phyloP scores from a whole-genome alignment of 352 stramenopile species.

The Aphanomyces euteiches region DNA sequence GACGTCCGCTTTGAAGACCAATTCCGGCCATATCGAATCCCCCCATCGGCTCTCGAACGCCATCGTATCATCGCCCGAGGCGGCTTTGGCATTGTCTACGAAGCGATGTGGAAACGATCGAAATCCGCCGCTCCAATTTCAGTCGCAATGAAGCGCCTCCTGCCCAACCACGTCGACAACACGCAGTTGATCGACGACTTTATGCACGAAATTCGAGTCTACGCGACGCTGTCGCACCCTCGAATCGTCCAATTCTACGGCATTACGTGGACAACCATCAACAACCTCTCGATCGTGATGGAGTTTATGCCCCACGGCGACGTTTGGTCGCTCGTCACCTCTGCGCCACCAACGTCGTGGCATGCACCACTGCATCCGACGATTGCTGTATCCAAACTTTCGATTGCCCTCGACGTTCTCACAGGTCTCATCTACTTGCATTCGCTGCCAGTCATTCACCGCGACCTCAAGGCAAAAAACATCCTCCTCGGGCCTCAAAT shows the following conservation, averaged over 20 bases:
- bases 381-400: constrained; percentile 33
- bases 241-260: constrained; percentile 53
- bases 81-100: constrained; percentile 31
- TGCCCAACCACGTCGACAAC: constrained; percentile 21
- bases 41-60: constrained; percentile 20
- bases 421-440: constrained; percentile 47
- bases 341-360: constrained; percentile 30
- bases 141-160: constrained; percentile 25
- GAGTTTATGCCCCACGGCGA: constrained; percentile 57
- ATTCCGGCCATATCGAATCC: constrained; percentile 27
- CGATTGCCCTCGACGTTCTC: constrained; percentile 41
- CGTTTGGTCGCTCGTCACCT: constrained; percentile 41
- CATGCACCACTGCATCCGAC: neutral
- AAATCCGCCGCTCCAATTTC: neutral
- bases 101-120: constrained; percentile 5
- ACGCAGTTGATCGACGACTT: constrained; percentile 33
- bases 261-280: constrained; percentile 47
- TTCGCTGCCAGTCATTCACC: constrained; percentile 41
- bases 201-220: constrained; percentile 70
- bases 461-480: constrained; percentile 33
- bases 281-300: constrained; percentile 47
- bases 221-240: constrained; percentile 45
- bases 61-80: constrained; percentile 24
- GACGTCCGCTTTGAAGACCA: constrained; percentile 29
- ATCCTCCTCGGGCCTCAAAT: constrained; percentile 15